Percentiles rank a stretch among this genome's conserved stretches.
Evolutionary conservation across 1,284 basidiomycete species (phyloP).

Genomic region (Naganishia liquefaciens): DNA sequence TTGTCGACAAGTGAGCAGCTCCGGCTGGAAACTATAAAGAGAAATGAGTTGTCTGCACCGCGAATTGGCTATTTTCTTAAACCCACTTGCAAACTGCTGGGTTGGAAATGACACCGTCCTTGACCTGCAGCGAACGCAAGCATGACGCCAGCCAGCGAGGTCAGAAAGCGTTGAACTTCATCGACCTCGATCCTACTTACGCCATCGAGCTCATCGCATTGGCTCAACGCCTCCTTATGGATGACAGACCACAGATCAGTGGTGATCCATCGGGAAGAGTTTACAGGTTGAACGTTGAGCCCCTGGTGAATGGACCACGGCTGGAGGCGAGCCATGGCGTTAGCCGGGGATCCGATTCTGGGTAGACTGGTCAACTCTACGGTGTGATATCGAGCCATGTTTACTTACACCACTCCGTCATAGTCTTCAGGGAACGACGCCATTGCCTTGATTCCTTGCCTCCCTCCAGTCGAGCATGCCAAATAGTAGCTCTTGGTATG

Average conservation of each 20-base stretch:
- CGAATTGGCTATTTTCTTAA: background rate
- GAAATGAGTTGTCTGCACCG: background rate
- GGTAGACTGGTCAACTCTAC: background rate
- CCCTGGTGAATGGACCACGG: slow-evolving; percentile 20
- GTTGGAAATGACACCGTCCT: slow-evolving; percentile 51
- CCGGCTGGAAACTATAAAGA: slow-evolving; percentile 42
- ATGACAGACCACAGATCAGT: slow-evolving; percentile 15
- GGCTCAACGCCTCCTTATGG: slow-evolving; percentile 17
- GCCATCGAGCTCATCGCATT: slow-evolving; percentile 27
- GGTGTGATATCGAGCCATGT: background rate
- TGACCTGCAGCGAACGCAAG: slow-evolving; percentile 44
- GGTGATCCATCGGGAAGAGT: slow-evolving; percentile 26
- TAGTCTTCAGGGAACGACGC: slow-evolving; percentile 25
- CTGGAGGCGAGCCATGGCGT: slow-evolving; percentile 13
- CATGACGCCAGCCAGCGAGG: slow-evolving; percentile 33
- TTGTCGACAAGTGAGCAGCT: slow-evolving; percentile 44
- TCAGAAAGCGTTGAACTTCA: background rate
- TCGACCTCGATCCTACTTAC: background rate
- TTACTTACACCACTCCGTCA: slow-evolving; percentile 21
- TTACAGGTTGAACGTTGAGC: slow-evolving; percentile 24
- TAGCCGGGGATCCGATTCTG: slow-evolving; percentile 25
- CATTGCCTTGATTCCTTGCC: slow-evolving; percentile 25
- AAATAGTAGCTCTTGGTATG: slow-evolving; percentile 20
- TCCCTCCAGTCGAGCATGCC: slow-evolving; percentile 27
- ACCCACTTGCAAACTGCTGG: slow-evolving; percentile 45